Evolutionary conservation across 306 rosid species (phyloP), one percentile per base, ranked within the genome.

Genomic region (Cucumis cinereus): DNA sequence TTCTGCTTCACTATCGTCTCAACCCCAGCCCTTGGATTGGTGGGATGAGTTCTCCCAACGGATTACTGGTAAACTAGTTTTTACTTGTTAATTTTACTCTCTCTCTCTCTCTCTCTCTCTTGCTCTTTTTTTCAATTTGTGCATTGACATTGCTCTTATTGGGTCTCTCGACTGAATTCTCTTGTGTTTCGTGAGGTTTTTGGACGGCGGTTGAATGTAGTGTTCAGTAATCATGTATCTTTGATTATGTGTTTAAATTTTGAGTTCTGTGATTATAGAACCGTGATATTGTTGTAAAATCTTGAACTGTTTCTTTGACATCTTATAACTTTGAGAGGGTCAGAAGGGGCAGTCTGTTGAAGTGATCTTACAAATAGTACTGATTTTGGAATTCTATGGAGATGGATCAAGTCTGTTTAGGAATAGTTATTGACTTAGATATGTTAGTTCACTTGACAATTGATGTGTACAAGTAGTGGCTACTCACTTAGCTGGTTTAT

Each of bases 21-120:
- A 85, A 50, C 76, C 60, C 47, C 85, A 68, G 74, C 84, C 93
- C 75, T 69, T 77, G 82, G 98, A 93, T 89, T 90, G 96, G 98
- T 93, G 98, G 98, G 87, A 85, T 35, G 88, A 76, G 77, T 93
- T 93, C 79, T 87, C 93, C 58, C 85, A 22, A 70, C 89, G 93
- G 86, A 89, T 93, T 80, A 81, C 89, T 67, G 98, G 98, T 93
- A 74, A 30, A 30, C 17, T 50, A 3, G 20, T 72, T 41, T 41
- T 7, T 59, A 57, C 30, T 11, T 57, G 33, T 50, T 43, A 23
- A 67, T 33, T 81, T 28, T 28, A 30, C 78, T 23, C 74, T 63
- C 15, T 73, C 36, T 6, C 2, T 78, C n/a, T n/a, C n/a, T n/a
- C 78, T 23, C 74, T 63, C 15, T 73, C 36, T 6, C 2, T 78